Percentiles rank a stretch among this genome's conserved stretches.
phyloP scores from a whole-genome alignment of 805 yeast genomes.

The Metschnikowia cerradonensis region DNA sequence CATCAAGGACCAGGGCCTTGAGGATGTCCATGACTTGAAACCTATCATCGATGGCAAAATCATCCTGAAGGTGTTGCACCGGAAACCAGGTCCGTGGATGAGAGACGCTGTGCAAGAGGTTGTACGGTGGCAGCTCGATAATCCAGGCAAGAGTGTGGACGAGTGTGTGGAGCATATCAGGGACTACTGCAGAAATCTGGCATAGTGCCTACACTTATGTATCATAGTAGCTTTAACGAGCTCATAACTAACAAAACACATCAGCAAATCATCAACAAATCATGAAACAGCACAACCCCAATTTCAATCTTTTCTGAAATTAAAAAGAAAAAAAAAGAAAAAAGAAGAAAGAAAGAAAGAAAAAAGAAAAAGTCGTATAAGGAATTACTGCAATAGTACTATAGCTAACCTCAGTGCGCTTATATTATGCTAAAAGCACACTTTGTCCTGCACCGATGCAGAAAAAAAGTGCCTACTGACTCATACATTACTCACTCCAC shows the following conservation, averaged over 20 bases:
- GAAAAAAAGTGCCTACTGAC: slow-evolving; percentile 5
- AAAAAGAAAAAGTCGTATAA: not conserved
- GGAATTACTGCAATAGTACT: not conserved
- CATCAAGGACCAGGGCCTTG: slow-evolving; percentile 34
- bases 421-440: not conserved
- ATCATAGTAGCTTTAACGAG: not conserved
- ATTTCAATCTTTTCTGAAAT: too few species aligned
- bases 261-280: too few species aligned
- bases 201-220: not conserved
- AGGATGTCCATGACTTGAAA: slow-evolving; percentile 46
- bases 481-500: slow-evolving; percentile 2
- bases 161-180: slow-evolving; percentile 50
- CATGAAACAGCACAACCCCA: too few species aligned
- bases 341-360: too few species aligned
- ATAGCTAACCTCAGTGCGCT: not conserved
- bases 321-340: too few species aligned
- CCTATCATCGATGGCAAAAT: slow-evolving; percentile 77
- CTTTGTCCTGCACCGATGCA: slow-evolving; percentile 4
- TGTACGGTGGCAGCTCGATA: slow-evolving; percentile 72
- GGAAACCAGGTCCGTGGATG: slow-evolving; percentile 89
- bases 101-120: slow-evolving; percentile 50
- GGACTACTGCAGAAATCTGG: slow-evolving; percentile 13
- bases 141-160: slow-evolving; percentile 52
- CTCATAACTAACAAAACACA: too few species aligned
- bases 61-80: slow-evolving; percentile 45